A percentile compares a stretch with the other conserved stretches of the same genome.
Conservation (phyloP, 257 asterid genomes). For the Gardenia jasminoides region DNA sequence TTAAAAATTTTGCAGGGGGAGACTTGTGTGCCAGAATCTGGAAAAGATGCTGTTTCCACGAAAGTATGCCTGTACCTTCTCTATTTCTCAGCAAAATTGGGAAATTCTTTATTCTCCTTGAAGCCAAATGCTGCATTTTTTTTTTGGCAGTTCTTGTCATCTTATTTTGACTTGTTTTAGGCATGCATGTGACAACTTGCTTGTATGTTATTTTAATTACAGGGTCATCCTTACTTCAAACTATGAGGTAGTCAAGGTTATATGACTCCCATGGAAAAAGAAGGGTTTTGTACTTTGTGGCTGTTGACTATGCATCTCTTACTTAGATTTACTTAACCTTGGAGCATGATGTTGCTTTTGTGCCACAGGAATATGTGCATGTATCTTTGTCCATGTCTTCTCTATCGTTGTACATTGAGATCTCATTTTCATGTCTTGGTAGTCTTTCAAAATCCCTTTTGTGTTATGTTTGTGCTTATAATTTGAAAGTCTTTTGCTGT, state of each 20-base stretch:
- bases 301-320: not conserved
- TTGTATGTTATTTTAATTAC: not conserved
- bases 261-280: not conserved
- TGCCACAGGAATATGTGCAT: not conserved
- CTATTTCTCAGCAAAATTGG: not conserved
- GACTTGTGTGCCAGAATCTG: conserved; percentile 65
- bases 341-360: conserved; percentile 5
- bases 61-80: conserved; percentile 50
- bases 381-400: not conserved
- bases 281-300: not conserved
- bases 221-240: not conserved
- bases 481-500: conserved; percentile 16
- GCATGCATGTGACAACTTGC: not conserved
- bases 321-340: not conserved
- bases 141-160: not conserved
- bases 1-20: conserved; percentile 69
- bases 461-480: conserved; percentile 2
- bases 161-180: not conserved
- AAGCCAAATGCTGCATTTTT: not conserved
- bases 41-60: conserved; percentile 60
- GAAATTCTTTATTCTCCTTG: not conserved
- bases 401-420: not conserved
- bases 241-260: not conserved
- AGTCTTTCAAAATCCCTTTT: conserved; percentile 1
- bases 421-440: not conserved